Evolutionary conservation across 2,329 filamentous ascomycete genomes (phyloP).

Genomic region (Colletotrichum sp.): DNA sequence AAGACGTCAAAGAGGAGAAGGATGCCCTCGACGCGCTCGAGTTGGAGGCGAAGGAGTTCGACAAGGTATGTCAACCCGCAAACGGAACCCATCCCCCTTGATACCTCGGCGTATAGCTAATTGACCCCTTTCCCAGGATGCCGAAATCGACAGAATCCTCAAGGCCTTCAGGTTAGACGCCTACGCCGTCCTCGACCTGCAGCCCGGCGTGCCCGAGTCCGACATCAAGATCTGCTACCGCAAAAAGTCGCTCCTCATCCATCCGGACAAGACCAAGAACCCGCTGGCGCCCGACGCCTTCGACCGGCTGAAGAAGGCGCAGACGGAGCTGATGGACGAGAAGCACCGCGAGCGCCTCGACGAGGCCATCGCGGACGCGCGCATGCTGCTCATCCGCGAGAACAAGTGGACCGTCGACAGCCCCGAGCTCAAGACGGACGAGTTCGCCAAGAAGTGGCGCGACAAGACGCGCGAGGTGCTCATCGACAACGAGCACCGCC

Average conservation of each 20-base stretch:
- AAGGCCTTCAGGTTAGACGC: slow-evolving; percentile 81
- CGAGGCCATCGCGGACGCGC: slow-evolving; percentile 94
- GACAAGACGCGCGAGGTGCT: slow-evolving; percentile 90
- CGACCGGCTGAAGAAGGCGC: slow-evolving; percentile 94
- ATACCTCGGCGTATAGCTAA: neutral
- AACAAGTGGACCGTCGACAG: slow-evolving; percentile 92
- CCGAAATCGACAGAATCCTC: slow-evolving; percentile 93
- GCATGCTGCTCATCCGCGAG: slow-evolving; percentile 92
- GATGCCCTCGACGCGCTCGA: slow-evolving; percentile 84
- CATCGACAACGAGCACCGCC: slow-evolving; percentile 88
- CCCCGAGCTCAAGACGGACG: slow-evolving; percentile 81
- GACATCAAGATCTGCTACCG: slow-evolving; percentile 96
- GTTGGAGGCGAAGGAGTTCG: slow-evolving; percentile 86
- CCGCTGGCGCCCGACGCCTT: slow-evolving; percentile 92
- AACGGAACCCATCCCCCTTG: neutral
- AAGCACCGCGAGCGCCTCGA: slow-evolving; percentile 87
- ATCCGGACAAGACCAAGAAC: slow-evolving; percentile 97
- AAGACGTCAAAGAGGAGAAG: slow-evolving; percentile 60
- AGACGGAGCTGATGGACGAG: slow-evolving; percentile 90
- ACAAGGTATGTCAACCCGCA: slow-evolving; percentile 65
- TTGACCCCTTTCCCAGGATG: slow-evolving; percentile 64
- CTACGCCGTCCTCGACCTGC: slow-evolving; percentile 94
- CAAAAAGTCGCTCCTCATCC: slow-evolving; percentile 98
- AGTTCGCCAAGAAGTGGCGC: slow-evolving; percentile 86
- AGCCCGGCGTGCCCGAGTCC: slow-evolving; percentile 91